phyloP scores from a whole-genome alignment of 805 yeast species.

The Osmozyma mogii region DNA sequence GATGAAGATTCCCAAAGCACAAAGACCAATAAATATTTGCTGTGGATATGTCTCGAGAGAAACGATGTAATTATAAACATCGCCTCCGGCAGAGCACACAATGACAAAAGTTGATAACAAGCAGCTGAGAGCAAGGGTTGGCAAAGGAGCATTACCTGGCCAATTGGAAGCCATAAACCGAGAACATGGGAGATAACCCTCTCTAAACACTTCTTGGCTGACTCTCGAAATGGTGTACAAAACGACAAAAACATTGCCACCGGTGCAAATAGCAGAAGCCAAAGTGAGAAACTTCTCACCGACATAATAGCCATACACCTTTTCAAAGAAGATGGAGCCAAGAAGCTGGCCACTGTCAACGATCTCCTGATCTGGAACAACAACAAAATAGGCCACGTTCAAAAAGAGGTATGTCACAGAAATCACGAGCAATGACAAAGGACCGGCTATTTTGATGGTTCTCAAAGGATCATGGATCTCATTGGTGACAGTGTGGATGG shows the following conservation, averaged over 20 bases:
- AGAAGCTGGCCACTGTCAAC: conserved; percentile 48
- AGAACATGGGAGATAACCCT: conserved; percentile 53
- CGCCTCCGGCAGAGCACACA: conserved; percentile 36
- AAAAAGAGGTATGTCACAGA: conserved; percentile 42
- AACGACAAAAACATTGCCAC: conserved; percentile 57
- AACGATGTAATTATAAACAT: conserved; percentile 44
- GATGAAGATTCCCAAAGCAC: conserved; percentile 51
- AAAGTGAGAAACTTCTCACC: conserved; percentile 50
- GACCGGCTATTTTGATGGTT: conserved; percentile 56
- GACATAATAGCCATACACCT: conserved; percentile 42
- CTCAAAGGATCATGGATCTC: conserved; percentile 53
- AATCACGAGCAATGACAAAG: conserved; percentile 41
- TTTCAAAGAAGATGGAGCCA: conserved; percentile 52
- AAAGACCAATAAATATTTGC: conserved; percentile 42
- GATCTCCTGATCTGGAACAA: conserved; percentile 46
- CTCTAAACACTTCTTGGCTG: conserved; percentile 59
- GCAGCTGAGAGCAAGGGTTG: conserved; percentile 39
- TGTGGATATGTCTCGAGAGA: conserved; percentile 45
- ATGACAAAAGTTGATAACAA: conserved; percentile 33
- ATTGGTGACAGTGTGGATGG: conserved; percentile 52
- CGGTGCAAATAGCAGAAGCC: conserved; percentile 53
- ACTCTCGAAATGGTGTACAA: conserved; percentile 51
- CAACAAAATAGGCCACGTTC: conserved; percentile 50
- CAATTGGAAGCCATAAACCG: conserved; percentile 44
- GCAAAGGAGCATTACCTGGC: conserved; percentile 51